A percentile compares a stretch with the other conserved stretches of the same genome.
Conservation (phyloP, 305 asterid genomes). For the Galium porrigens region DNA sequence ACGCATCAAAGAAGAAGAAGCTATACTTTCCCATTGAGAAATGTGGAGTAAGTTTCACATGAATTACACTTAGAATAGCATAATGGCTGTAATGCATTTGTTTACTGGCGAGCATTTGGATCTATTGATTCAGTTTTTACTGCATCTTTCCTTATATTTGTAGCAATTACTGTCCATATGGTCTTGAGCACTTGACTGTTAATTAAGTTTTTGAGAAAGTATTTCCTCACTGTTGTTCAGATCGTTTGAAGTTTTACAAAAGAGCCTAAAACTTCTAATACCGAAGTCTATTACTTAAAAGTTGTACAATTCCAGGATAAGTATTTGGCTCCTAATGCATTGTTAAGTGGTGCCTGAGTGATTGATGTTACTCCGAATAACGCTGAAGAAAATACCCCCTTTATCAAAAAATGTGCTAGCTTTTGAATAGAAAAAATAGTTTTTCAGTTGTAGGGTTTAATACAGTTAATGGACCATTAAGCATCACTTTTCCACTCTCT, state of each 20-base stretch:
- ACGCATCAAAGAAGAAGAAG: background rate
- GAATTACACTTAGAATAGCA: background rate
- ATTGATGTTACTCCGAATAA: background rate
- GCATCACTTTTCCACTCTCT: background rate
- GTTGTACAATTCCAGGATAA: background rate
- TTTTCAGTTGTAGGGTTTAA: background rate
- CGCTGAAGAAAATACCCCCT: background rate
- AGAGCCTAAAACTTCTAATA: background rate
- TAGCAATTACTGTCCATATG: background rate
- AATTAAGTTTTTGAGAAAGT: background rate
- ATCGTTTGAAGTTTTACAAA: background rate
- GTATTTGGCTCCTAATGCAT: background rate
- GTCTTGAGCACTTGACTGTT: background rate
- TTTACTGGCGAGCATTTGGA: background rate
- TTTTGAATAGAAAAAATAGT: background rate
- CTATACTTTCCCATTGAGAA: background rate
- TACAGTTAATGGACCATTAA: background rate
- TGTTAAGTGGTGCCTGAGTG: background rate
- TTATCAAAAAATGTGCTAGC: background rate
- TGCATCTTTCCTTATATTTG: background rate
- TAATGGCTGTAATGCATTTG: background rate
- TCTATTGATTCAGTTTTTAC: background rate
- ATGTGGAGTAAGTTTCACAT: conserved; percentile 2
- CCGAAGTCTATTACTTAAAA: too few relatives aligned
- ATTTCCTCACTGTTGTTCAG: background rate